Evolutionary conservation across 306 rosid species (phyloP).

Genomic region (Fragaria ananassa): DNA sequence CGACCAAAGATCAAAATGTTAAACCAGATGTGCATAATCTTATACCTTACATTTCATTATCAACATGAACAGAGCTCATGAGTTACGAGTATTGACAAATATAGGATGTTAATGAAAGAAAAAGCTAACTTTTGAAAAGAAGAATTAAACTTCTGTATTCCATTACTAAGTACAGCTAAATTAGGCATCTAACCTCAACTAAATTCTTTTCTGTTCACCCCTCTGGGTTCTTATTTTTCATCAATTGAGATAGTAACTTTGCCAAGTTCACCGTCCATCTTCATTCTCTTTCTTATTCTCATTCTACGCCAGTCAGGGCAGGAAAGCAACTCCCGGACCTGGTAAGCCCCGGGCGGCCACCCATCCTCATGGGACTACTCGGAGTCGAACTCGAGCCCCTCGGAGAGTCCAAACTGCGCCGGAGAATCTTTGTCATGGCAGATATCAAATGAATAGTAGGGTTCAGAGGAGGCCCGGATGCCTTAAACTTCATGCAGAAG

Average conservation of each 20-base stretch:
- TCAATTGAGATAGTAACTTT: slow-evolving; percentile 28
- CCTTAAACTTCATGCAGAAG: slow-evolving; percentile 63
- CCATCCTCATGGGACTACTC: slow-evolving; percentile 50
- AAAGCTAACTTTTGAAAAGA: background rate
- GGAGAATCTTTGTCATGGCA: slow-evolving; percentile 85
- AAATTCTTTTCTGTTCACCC: slow-evolving; percentile 17
- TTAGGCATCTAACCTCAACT: slow-evolving; percentile 12
- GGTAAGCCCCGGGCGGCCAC: slow-evolving; percentile 37
- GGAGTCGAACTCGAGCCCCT: slow-evolving; percentile 58
- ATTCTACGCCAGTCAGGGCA: slow-evolving; percentile 48
- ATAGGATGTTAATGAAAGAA: background rate
- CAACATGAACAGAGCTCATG: background rate
- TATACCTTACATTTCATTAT: background rate
- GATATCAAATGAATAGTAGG: slow-evolving; percentile 72
- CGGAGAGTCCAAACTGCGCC: slow-evolving; percentile 74
- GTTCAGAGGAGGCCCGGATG: slow-evolving; percentile 69
- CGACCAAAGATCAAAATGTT: background rate
- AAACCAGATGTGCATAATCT: background rate
- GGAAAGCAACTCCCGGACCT: slow-evolving; percentile 75
- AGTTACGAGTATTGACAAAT: background rate
- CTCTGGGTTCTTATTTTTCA: slow-evolving; percentile 27
- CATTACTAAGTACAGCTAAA: slow-evolving; percentile 21
- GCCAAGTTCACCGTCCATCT: background rate
- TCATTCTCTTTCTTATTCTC: slow-evolving; percentile 8
- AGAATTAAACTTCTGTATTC: slow-evolving; percentile 25